A percentile compares a stretch with the other conserved stretches of the same genome.
Evolutionary conservation across 306 rosid species (phyloP).

Genomic region (Lotus japonicus): DNA sequence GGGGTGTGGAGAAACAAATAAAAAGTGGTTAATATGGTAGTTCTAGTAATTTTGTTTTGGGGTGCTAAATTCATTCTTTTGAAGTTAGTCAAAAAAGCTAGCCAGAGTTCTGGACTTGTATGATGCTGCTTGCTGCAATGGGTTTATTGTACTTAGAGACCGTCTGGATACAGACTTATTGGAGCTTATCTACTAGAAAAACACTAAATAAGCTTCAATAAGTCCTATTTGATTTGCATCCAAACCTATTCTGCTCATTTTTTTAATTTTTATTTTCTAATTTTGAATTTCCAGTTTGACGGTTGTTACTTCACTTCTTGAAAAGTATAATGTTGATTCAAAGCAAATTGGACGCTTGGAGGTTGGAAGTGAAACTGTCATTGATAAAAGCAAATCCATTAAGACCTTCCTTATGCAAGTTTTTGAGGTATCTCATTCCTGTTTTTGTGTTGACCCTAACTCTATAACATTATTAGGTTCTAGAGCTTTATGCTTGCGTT

Average conservation of each 20-base stretch:
- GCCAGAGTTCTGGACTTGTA: background rate
- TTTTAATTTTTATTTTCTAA: background rate
- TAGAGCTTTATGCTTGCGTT: background rate
- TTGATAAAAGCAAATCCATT: constrained; percentile 92
- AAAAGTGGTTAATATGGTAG: background rate
- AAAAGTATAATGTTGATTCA: constrained; percentile 59
- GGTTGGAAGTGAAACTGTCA: constrained; percentile 89
- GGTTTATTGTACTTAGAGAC: background rate
- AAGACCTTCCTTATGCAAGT: constrained; percentile 81
- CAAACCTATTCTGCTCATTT: background rate
- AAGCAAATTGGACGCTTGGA: constrained; percentile 81
- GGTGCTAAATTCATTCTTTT: background rate
- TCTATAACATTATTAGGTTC: too few species aligned
- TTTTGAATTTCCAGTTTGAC: constrained; percentile 54
- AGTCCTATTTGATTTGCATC: too few species aligned
- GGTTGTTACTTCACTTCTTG: constrained; percentile 61
- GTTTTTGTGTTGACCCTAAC: background rate
- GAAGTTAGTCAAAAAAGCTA: background rate
- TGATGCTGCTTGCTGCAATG: constrained; percentile 1
- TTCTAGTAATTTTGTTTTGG: background rate
- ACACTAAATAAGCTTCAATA: too few species aligned
- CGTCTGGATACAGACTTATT: too few species aligned
- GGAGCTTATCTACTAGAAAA: too few species aligned
- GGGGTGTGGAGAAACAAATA: background rate
- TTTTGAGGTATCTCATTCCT: constrained; percentile 58